Base-by-base conservation (phyloP, 2,329 filamentous ascomycete species). In the Fonsecaea erecta region DNA sequence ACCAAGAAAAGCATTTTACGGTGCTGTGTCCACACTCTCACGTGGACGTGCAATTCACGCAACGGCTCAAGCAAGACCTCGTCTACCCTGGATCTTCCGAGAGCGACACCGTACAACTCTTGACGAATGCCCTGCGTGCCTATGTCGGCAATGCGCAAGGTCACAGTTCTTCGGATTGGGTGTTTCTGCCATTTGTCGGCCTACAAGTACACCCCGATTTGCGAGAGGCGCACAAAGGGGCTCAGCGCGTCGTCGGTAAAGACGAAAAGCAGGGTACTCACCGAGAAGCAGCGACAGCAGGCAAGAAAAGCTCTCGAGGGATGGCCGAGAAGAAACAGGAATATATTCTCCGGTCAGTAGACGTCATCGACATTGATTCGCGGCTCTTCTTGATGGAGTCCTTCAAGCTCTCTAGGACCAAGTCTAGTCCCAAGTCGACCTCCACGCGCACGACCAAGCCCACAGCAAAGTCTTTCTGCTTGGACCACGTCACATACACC, bases 361-460 rank as follows among this genome's bases (percentile, higher is more conserved):
- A 67, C 26, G 60, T 64, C 8, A 48, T 69, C n/a, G 67, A 69
- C 43, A 62, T 65, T 28, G 67, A 69, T 57, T 65, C 64, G 24
- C 59, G 62, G 24, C 37, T 32, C 12, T 16, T 68, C 34, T 46
- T 60, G 11, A 40, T 62, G 12, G 6, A 24, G n/a, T 26, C 57
- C 26, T 18, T 28, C 5, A 30, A 32, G 6, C 14, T 26, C 3
- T 11, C 30, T 12, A 43, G 34, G 28, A 34, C n/a, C n/a, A 58
- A 11, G 55, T 12, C 35, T n/a, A 8, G 9, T 8, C 43, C 21
- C 18, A 48, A 11, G 1, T 32, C 51, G 2, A 53, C 2, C 3
- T 46, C 35, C n/a, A 32, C 54, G 54, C 18, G 26, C n/a, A 37
- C 57, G 5, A 37, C 54, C 35, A 9, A 9, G 11, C 16, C 52